These are phyloP conservation scores for Clitopilus hobsonii DNA, from an alignment of 768 basidiomycete genomes.

Conservation along the genomic window DNA sequence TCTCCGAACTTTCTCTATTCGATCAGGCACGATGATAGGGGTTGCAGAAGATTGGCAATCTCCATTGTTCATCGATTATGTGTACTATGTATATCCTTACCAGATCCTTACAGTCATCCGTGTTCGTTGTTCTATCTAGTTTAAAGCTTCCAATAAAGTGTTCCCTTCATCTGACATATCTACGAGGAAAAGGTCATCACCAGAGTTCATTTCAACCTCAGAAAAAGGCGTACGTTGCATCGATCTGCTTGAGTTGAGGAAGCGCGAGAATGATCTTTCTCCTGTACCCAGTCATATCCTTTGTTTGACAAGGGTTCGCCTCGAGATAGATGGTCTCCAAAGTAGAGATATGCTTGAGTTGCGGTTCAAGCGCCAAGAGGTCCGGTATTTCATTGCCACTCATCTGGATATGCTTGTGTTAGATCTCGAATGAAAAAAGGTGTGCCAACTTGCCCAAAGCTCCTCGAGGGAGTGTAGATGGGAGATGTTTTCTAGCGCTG, in stretches of 20 bases:
- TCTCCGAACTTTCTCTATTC: background rate
- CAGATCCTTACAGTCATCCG: too few species aligned
- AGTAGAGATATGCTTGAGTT: constrained; percentile 55
- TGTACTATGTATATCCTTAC: background rate
- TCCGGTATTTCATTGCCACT: constrained; percentile 83
- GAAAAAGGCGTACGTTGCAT: constrained; percentile 76
- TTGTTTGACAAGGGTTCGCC: constrained; percentile 85
- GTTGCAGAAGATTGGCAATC: too few species aligned
- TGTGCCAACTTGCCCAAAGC: constrained; percentile 72
- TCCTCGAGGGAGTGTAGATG: constrained; percentile 81
- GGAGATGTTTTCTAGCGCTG: constrained; percentile 74
- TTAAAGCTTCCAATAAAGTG: too few species aligned
- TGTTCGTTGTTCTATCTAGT: too few species aligned
- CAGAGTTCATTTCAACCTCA: background rate
- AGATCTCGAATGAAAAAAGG: background rate
- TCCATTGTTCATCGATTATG: too few species aligned
- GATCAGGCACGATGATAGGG: too few species aligned
- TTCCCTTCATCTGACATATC: constrained; percentile 9
- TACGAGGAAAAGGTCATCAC: background rate
- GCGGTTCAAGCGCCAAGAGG: constrained; percentile 58
- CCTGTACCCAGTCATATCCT: constrained; percentile 74
- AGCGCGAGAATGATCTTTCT: constrained; percentile 86
- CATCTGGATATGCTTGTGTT: constrained; percentile 43
- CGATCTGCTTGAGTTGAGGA: constrained; percentile 89
- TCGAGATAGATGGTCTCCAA: constrained; percentile 93